Conservation (phyloP, 169 alveolate genomes). For the Toxoplasma gondii region DNA sequence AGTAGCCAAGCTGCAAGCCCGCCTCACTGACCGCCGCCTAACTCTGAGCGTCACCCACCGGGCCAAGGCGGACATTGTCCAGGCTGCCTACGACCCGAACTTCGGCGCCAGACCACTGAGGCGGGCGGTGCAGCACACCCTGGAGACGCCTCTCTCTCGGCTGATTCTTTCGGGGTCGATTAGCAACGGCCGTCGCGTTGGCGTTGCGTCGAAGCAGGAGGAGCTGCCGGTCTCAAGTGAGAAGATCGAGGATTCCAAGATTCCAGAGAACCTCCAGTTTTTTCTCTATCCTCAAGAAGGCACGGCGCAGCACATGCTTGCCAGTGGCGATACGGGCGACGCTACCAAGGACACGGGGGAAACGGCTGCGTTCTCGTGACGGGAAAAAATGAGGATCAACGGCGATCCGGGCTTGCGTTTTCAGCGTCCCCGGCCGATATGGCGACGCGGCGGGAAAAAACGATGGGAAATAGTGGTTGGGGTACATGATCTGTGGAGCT, state of each 20-base stretch:
- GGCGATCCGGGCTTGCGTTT: too few species aligned
- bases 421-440: too few species aligned
- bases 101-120: slow-evolving; percentile 66
- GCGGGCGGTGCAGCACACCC: slow-evolving; percentile 79
- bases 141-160: slow-evolving; percentile 80
- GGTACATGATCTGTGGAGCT: too few species aligned
- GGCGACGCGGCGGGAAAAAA: too few species aligned
- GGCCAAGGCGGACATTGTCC: not conserved
- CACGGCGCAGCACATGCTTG: not conserved
- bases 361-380: not conserved
- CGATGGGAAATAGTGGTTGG: too few species aligned
- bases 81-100: slow-evolving; percentile 49
- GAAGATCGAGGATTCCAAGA: not conserved
- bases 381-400: too few species aligned
- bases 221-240: not conserved
- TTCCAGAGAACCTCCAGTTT: slow-evolving; percentile 14
- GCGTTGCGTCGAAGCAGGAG: not conserved
- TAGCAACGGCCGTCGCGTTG: not conserved
- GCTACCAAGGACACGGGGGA: not conserved
- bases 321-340: not conserved
- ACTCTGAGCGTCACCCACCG: not conserved
- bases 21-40: not conserved
- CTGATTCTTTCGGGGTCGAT: slow-evolving; percentile 67
- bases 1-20: not conserved
- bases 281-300: not conserved